Evolutionary conservation across 805 yeast species (phyloP), one percentile per base, ranked within the genome.

Genomic region (Ogataea nakhonphanomensis): DNA sequence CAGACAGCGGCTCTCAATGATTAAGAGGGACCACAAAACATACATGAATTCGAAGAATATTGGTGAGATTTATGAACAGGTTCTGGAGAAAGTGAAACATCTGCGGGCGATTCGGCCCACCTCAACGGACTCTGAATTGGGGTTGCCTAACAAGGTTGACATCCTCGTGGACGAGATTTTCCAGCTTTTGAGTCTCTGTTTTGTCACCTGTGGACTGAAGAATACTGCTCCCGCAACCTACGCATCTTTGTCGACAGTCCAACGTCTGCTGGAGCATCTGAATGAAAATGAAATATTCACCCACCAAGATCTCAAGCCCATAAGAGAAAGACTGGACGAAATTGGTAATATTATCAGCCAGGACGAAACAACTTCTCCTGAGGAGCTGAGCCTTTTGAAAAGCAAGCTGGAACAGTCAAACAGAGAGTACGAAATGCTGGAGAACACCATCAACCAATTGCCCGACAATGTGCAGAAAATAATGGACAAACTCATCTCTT

Each of bases 141-240:
- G 33, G 25, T 26, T 46, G 20, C 77, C 78, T 34, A 74, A 73
- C 46, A 59, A 63, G 45, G 87, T 85, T 11, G 96, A 90, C 55
- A 69, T 78, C 8, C 72, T 85, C 8, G 70, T 87, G 30, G 97
- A 90, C 61, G 97, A 90, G 54, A 86, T 85, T 15, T 88, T 91
- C 71, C 96, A 91, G 61, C 66, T 93, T 34, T 66, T 91, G 32
- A 84, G 95, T 10, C 70, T 93, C 37, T 84, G 93, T 50, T 87
- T 90, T 62, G 77, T 91, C 55, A 87, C 98, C 2, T 93, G 95
- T 44, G 99, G 99, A 3, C 69, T 88, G 52, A 84, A 84, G 33
- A 82, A 88, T 51, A 76, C 88, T 25, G 95, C 96, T 1, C 96
- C 98, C 1, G 96, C 97, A 4, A 86, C 96, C 1, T 93, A 85